These are phyloP conservation scores for Juncus inflexus DNA, from an alignment of 176 grass and related monocot genomes.

Conservation along the genomic window DNA sequence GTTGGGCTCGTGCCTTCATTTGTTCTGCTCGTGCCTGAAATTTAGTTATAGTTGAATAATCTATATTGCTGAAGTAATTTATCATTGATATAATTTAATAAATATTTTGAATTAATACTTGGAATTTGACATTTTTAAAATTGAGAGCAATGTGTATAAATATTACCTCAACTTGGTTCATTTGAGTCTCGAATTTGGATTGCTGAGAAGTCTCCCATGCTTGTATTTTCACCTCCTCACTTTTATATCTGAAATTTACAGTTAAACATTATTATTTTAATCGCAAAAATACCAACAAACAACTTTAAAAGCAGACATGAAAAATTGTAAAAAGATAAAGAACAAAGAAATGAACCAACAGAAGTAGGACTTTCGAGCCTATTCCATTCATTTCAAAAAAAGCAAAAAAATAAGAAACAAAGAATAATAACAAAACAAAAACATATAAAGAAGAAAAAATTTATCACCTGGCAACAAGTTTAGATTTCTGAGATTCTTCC, in stretches of 20 bases:
- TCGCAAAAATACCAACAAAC: not conserved
- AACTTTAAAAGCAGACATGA: too few relatives aligned
- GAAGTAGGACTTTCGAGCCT: not conserved
- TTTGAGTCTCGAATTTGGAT: slow-evolving; percentile 67
- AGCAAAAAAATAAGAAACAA: not conserved
- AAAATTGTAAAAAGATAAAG: not conserved
- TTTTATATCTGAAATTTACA: slow-evolving; percentile 44
- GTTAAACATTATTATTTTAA: too few relatives aligned
- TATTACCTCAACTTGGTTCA: slow-evolving; percentile 62
- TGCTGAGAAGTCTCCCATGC: slow-evolving; percentile 67
- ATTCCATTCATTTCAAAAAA: not conserved
- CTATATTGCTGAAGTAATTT: not conserved
- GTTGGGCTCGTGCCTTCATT: slow-evolving; percentile 55
- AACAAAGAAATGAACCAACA: not conserved
- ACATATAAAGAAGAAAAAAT: not conserved
- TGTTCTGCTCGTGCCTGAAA: slow-evolving; percentile 64
- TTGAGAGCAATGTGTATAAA: not conserved
- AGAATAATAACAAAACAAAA: not conserved
- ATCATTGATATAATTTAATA: too few relatives aligned
- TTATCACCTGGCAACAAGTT: slow-evolving; percentile 44
- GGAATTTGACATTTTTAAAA: not conserved
- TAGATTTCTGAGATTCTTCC: slow-evolving; percentile 71
- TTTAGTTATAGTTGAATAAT: not conserved
- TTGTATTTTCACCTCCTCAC: slow-evolving; percentile 70
- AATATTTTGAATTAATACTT: too few relatives aligned